Evolutionary conservation across 768 basidiomycete species (phyloP), one percentile per base, ranked within the genome.

Genomic region (Agrocybe chaxingu): DNA sequence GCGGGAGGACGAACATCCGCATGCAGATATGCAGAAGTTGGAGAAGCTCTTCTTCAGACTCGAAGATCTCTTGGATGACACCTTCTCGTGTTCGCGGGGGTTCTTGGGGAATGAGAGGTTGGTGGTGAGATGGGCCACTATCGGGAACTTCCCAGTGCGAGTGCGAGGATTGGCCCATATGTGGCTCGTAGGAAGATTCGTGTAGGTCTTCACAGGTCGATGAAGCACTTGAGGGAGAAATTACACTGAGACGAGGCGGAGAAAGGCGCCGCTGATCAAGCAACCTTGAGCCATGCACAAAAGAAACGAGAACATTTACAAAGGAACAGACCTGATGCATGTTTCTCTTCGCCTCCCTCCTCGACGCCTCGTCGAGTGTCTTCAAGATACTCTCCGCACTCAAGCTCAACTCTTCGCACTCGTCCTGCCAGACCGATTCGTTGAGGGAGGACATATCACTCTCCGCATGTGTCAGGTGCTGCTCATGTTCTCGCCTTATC

Each of bases 1-100:
- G 76, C 0, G 93, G 94, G 4, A 81, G 71, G 29, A 93, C 78
- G 63, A 93, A 94, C 5, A 87, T 66, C n/a, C 74, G 69, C 9
- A 92, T 71, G 54, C 90, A 85, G 41, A 74, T 74, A 36, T 79
- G 79, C 12, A 94, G 70, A 7, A 77, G 82, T 16, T 75, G 70
- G 49, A 93, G 80, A 55, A 95, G 91, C 1, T 67, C 59, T 31
- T 76, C 75, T 69, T 97, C 92, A 0, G 86, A 78, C 38, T 81
- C 75, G 54, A 75, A 77, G 37, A 96, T 72, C 54, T 87, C 82
- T 66, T 81, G 61, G 32, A 69, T 64, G 16, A 66, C 57, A 13
- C 50, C 60, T 51, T 63, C 55, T 50, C 62, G 48, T 35, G 56
- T 55, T 45, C 40, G 56, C 3, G 45, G 30, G n/a, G 38, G 12